Evolutionary conservation across 2,329 filamentous ascomycete species (phyloP), one percentile per base, ranked within the genome.

Genomic region (Fusarium algeriense): DNA sequence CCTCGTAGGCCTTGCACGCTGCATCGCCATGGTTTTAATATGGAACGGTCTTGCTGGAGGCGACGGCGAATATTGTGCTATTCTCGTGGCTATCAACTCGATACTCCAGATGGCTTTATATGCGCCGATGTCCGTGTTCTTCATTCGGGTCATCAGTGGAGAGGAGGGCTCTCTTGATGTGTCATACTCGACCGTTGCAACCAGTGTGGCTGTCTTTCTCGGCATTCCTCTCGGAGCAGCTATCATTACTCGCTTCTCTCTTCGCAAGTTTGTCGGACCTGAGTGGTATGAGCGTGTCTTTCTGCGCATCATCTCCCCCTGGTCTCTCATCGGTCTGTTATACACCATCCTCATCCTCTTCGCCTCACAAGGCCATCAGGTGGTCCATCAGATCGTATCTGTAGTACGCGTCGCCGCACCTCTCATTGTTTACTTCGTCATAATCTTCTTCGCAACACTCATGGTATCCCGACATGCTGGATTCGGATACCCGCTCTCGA

Each of bases 321-420:
- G 89, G 85, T 95, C 93, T 0, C 85, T 97, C 4, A 88, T 97
- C 70, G 94, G 94, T 1, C 86, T 98, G 8, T 83, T 97, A 2
- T 97, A 95, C 83, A 97, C 94, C 2, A 96, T 97, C 73, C 80
- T 96, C 10, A 90, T 97, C 2, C 86, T 97, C 4, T 97, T 97
- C 78, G 94, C 92, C 0, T 93, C 91, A 2, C 94, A 97, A 77
- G 93, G 94, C 5, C 82, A 83, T 26, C 89, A 90, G 53, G 93
- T 96, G 3, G 91, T 95, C 2, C 88, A 93, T 72, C 93, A 97
- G 80, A 93, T 97, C 65, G 92, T 94, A 0, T 92, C 92, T 0
- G 94, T 97, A 1, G 83, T 96, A 7, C 87, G 94, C 2, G 93
- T 97, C 1, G 90, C 92, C 0, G 93, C 93, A 1, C 94, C 94